Percentiles rank a stretch among this genome's conserved stretches.
phyloP scores from a whole-genome alignment of 148 eudicot genomes.

The Rhododendron mucronatum region DNA sequence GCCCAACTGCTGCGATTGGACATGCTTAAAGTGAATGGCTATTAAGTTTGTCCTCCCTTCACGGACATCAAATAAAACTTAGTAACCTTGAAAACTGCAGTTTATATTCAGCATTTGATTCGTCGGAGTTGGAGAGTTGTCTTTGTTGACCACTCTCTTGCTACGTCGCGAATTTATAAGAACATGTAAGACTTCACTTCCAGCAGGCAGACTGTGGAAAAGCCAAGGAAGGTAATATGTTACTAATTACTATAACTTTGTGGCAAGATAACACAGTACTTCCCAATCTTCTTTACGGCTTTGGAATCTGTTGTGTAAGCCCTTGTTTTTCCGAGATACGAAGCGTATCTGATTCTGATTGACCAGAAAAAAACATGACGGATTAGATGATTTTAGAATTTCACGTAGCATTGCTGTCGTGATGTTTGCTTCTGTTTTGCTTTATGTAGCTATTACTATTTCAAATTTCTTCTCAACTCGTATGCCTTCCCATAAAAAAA shows the following conservation, averaged over 20 bases:
- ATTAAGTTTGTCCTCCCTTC: not conserved
- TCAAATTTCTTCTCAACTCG: not conserved
- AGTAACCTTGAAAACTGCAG: not conserved
- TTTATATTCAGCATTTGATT: not conserved
- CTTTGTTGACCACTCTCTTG: not conserved
- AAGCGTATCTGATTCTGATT: too few relatives aligned
- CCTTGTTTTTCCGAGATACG: not conserved
- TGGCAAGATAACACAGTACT: not conserved
- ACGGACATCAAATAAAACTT: not conserved
- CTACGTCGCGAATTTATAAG: not conserved
- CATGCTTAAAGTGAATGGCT: not conserved
- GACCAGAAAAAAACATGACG: too few relatives aligned
- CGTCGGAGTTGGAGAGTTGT: not conserved
- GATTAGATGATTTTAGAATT: not conserved
- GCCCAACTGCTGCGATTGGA: not conserved
- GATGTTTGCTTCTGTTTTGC: not conserved
- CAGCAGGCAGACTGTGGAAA: not conserved
- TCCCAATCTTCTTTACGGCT: not conserved
- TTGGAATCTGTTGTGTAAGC: not conserved
- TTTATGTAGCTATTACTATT: not conserved
- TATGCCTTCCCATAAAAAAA: not conserved
- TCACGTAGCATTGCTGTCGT: not conserved
- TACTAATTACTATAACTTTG: not conserved
- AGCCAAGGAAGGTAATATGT: not conserved
- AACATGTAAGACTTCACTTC: not conserved